phyloP scores from a whole-genome alignment of 169 alveolate species.

The Plasmodium fragile region DNA sequence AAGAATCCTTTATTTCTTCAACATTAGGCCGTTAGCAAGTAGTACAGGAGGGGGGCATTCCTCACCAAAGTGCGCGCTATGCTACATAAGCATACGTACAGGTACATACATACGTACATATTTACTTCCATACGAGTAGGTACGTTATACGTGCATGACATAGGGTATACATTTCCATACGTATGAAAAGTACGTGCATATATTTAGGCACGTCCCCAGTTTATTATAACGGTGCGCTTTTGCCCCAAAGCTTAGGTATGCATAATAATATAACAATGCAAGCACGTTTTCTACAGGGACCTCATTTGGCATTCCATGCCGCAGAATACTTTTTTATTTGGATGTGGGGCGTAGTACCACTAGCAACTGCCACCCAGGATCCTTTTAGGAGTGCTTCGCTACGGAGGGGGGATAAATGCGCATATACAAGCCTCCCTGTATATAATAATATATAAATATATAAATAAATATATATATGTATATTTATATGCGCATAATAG shows the following conservation, averaged over 20 bases:
- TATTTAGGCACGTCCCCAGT: not conserved
- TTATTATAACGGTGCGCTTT: not conserved
- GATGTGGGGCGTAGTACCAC: not conserved
- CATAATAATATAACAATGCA: not conserved
- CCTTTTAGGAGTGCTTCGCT: not conserved
- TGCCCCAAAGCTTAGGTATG: not conserved
- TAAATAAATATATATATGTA: too few species aligned
- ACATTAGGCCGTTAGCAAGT: not conserved
- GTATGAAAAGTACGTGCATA: not conserved
- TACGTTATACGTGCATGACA: not conserved
- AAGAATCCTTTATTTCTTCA: not conserved
- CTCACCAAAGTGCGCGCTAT: not conserved
- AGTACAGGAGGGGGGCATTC: not conserved
- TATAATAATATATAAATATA: too few species aligned
- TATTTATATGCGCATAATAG: not conserved
- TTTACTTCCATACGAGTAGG: not conserved
- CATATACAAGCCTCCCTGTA: not conserved
- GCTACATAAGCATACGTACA: not conserved
- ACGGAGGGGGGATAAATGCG: not conserved
- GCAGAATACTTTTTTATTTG: not conserved
- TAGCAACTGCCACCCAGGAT: not conserved
- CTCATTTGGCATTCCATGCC: not conserved
- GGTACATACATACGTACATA: not conserved
- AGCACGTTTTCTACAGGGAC: not conserved
- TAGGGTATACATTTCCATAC: not conserved